Base-by-base conservation (phyloP, 2,329 filamentous ascomycete species). In the Ascochyta lentis region DNA sequence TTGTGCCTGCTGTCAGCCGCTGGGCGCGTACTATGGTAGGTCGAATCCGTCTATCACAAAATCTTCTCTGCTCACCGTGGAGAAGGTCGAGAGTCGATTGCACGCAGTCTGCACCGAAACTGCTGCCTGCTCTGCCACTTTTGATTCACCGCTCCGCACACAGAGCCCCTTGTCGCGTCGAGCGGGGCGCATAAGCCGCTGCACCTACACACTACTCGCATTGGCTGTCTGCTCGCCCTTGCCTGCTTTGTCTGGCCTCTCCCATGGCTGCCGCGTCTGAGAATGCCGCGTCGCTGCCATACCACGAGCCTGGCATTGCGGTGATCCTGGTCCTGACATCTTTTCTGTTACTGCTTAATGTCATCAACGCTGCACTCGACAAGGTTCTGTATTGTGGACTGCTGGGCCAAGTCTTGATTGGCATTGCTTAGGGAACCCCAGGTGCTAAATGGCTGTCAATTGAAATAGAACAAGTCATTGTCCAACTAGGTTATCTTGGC, bases 401-500 rank as follows among this genome's bases (percentile, higher is more conserved):
- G 0, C 76, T 92, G 6, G 90, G 89, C 0, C 88, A 93, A 64
- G 81, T 93, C 13, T 77, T 91, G 7, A 71, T 92, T 16, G 90
- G 89, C 12, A 82, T 91, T 8, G 83, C 86, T 8, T 93, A 84
- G 83, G 89, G 89, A 8, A 82, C 81, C 0, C 89, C 89, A 0
- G 88, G 87, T 1, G 83, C 79, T 3, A 80, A 84, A 69, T 86
- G 83, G 82, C 80, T 93, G 0, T 77, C 79, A 0, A 19, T 53
- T 0, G 76, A 81, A 4, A 73, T 79, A 1, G 81, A 92, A 72
- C 67, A 81, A 16, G 78, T 80, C 0, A 78, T 90, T 26, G 81
- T 88, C 22, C 82, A 89, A 56, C 71, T 92, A 1, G 90, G 90
- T 0, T 93, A 92, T 67, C 73, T 92, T 0, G 89, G 90, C 0